Evolutionary conservation across 2,329 filamentous ascomycete genomes (phyloP).

Genomic region (Macrophomina tecta): DNA sequence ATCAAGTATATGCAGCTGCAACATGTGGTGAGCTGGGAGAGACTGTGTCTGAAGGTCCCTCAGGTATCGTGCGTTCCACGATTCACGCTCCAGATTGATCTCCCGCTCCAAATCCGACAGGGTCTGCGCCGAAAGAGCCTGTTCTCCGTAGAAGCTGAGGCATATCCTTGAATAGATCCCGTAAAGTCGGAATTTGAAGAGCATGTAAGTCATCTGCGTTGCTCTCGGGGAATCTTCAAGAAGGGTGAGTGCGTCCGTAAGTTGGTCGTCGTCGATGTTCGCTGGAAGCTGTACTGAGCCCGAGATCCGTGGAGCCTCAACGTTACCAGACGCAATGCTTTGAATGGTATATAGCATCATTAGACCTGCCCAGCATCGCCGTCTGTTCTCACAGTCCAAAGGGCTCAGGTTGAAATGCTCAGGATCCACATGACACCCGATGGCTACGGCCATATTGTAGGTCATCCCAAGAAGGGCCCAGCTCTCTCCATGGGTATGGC

Average conservation of each 20-base stretch:
- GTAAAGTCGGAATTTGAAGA: slow-evolving; percentile 17
- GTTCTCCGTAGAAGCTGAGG: neutral
- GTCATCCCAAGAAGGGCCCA: slow-evolving; percentile 50
- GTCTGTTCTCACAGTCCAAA: slow-evolving; percentile 47
- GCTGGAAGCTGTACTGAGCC: slow-evolving; percentile 34
- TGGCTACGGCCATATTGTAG: slow-evolving; percentile 48
- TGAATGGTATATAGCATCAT: slow-evolving; percentile 50
- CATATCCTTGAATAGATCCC: slow-evolving; percentile 13
- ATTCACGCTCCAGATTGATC: neutral
- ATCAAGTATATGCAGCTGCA: slow-evolving; percentile 18
- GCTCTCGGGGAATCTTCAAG: neutral
- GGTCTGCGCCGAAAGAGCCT: neutral
- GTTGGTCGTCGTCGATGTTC: neutral
- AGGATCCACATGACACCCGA: slow-evolving; percentile 52
- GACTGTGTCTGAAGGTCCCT: neutral
- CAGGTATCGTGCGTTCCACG: neutral
- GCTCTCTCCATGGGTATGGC: slow-evolving; percentile 43
- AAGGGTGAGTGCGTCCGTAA: neutral
- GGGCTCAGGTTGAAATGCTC: slow-evolving; percentile 42
- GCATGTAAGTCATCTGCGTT: slow-evolving; percentile 26
- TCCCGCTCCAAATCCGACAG: neutral
- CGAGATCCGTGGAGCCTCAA: slow-evolving; percentile 38
- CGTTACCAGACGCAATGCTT: slow-evolving; percentile 45
- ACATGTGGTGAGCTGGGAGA: neutral
- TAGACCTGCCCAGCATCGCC: slow-evolving; percentile 48